Percentiles rank a stretch among this genome's conserved stretches.
Conservation (phyloP, 2,329 filamentous ascomycete species). For the Fusarium gaditjirri region DNA sequence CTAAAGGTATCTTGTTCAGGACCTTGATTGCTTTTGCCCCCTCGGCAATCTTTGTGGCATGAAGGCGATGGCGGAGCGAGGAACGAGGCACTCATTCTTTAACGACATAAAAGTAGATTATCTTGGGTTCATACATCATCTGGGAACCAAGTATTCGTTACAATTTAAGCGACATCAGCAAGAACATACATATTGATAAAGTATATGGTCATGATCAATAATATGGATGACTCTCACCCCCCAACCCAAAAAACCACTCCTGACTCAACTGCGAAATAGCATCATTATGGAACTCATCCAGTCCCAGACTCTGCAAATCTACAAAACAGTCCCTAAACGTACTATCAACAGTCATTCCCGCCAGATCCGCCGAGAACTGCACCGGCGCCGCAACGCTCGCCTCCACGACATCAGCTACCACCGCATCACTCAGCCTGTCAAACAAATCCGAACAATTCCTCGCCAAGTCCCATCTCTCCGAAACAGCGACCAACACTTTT, state of each 20-base stretch:
- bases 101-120: too few species aligned
- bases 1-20: too few species aligned
- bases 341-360: constrained; percentile 50
- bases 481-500: constrained; percentile 57
- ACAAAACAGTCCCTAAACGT: constrained; percentile 54
- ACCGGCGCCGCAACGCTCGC: constrained; percentile 6
- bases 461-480: constrained; percentile 54
- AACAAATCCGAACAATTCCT: constrained; percentile 56
- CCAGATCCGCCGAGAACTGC: constrained; percentile 11
- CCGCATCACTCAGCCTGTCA: constrained; percentile 55
- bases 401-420: constrained; percentile 53
- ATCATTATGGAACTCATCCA: constrained; percentile 41
- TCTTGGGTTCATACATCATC: too few species aligned
- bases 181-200: too few species aligned
- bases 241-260: constrained; percentile 38
- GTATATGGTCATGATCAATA: neutral
- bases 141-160: too few species aligned
- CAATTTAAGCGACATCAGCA: too few species aligned
- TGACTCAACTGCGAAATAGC: constrained; percentile 43
- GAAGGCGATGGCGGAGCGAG: neutral
- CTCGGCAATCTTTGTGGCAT: too few species aligned
- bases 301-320: constrained; percentile 36
- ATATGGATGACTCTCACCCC: constrained; percentile 26
- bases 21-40: too few species aligned
- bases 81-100: neutral